Base-by-base conservation (phyloP, 257 asterid species). In the Nicotiana noctiflora region DNA sequence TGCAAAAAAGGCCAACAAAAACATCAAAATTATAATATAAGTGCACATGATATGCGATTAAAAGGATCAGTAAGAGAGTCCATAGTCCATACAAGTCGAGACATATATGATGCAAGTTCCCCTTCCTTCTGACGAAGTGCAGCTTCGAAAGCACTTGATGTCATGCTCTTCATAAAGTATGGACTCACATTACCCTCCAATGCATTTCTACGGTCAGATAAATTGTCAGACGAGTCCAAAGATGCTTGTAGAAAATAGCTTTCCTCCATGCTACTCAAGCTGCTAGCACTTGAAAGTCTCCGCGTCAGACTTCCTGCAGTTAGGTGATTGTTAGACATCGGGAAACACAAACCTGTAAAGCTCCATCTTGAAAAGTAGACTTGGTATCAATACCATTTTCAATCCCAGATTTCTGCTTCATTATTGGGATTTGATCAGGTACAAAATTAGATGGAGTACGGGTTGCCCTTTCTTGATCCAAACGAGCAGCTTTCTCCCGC, bases 71-170 rank as follows among this genome's bases (percentile, higher is more conserved):
- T 74, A 51, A 74, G 79, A 65, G 49, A 21, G 49, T 65, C 32
- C 86, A 68, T 89, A 21, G 53, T 62, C 23, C 86, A 68, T 91
- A 95, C 99, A 97, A 96, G 85, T 92, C 98, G 91, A 78, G 98
- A 92, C 88, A 92, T 87, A 82, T 96, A 92, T 19, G 99, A 96
- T 4, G 99, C 98, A 86, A 96, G 98, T 89, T 94, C 98, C 82
- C 99, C 99, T 82, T 96, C 99, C 92, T 94, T 96, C 87, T 92
- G 99, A 77, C 98, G 95, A 84, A 96, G 90, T 29, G 97, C 94
- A 86, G 98, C 92, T 88, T 93, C 98, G 66, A 88, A 94, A 84
- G 97, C 90, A 87, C 82, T 90, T 23, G 97, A 88, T 9, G 98
- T 93, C 90, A 95, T 82, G 79, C 95, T 94, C 83, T 92, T 94